These are phyloP conservation scores for Ballota nigra DNA, from an alignment of 257 asterid species.

Conservation along the genomic window DNA sequence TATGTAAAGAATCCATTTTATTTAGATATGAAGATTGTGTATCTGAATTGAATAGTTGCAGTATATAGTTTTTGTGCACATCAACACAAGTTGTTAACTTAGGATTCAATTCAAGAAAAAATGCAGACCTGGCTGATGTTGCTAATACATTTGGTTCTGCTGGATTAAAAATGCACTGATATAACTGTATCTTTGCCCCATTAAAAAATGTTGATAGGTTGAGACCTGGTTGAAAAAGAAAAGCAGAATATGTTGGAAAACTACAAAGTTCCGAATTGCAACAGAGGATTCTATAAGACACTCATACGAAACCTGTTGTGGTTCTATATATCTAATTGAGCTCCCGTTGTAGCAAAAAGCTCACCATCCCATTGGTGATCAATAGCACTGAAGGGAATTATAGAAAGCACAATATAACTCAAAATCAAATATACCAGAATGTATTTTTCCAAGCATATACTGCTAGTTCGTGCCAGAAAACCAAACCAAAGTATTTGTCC, in stretches of 20 bases:
- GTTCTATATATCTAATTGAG: constrained; percentile 96
- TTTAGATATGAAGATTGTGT: constrained; percentile 5
- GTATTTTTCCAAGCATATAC: constrained; percentile 77
- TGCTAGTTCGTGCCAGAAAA: constrained; percentile 66
- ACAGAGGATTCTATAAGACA: neutral
- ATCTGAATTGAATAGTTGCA: constrained; percentile 12
- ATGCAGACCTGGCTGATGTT: constrained; percentile 75
- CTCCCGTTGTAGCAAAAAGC: constrained; percentile 94
- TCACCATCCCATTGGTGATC: constrained; percentile 92
- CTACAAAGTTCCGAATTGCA: neutral
- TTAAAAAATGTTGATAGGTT: constrained; percentile 77
- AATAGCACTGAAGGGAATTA: constrained; percentile 60
- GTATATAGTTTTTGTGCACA: neutral
- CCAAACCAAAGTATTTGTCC: constrained; percentile 20
- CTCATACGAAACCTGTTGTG: constrained; percentile 65
- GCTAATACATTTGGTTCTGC: constrained; percentile 91
- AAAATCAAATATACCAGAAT: constrained; percentile 53
- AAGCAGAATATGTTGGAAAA: constrained; percentile 19
- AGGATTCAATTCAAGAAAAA: neutral
- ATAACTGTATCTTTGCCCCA: constrained; percentile 76
- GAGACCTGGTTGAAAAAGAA: constrained; percentile 66
- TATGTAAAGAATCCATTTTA: neutral
- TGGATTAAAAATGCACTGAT: constrained; percentile 88
- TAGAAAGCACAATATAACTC: neutral
- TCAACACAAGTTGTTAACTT: constrained; percentile 11